Percentiles rank a stretch among this genome's conserved stretches.
Conservation (phyloP, 257 asterid species). For the Verbena officinalis region DNA sequence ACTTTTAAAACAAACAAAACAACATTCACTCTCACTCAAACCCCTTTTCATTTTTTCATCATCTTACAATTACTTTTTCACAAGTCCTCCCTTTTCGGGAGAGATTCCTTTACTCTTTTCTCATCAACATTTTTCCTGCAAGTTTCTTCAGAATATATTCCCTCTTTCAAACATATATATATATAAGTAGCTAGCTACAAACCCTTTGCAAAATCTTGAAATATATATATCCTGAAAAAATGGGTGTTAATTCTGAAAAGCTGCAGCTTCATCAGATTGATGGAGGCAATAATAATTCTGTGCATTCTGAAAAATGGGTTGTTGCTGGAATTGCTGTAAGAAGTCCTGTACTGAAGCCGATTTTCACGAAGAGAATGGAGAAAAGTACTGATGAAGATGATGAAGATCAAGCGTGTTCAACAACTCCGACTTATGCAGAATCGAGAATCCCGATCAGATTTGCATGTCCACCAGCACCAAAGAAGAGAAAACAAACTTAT, state of each 20-base stretch:
- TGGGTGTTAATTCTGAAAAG: constrained; percentile 25
- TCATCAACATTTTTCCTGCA: constrained; percentile 22
- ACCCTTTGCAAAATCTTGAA: not conserved
- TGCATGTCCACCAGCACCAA: constrained; percentile 51
- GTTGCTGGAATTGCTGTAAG: constrained; percentile 41
- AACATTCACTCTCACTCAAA: constrained; percentile 33
- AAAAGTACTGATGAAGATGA: constrained; percentile 28
- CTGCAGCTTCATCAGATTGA: constrained; percentile 31
- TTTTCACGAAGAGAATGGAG: constrained; percentile 28
- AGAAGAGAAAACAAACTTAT: constrained; percentile 40
- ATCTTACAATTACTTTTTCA: constrained; percentile 7
- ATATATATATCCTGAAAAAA: constrained; percentile 8
- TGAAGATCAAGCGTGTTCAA: not conserved
- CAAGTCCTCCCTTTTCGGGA: constrained; percentile 1
- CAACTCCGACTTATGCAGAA: constrained; percentile 43
- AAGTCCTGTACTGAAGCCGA: constrained; percentile 43
- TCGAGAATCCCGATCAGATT: constrained; percentile 40
- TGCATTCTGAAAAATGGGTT: constrained; percentile 39
- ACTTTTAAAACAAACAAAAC: constrained; percentile 19
- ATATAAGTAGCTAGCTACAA: too few relatives aligned
- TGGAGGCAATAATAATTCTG: not conserved
- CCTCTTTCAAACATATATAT: constrained; percentile 10
- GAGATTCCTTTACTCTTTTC: constrained; percentile 25
- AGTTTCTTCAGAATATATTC: constrained; percentile 41
- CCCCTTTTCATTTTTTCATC: constrained; percentile 16